These are phyloP conservation scores for Hamiltosporidium tvaerminnensis DNA, from an alignment of 371 early-diverging fungal genomes.

Conservation along the genomic window DNA sequence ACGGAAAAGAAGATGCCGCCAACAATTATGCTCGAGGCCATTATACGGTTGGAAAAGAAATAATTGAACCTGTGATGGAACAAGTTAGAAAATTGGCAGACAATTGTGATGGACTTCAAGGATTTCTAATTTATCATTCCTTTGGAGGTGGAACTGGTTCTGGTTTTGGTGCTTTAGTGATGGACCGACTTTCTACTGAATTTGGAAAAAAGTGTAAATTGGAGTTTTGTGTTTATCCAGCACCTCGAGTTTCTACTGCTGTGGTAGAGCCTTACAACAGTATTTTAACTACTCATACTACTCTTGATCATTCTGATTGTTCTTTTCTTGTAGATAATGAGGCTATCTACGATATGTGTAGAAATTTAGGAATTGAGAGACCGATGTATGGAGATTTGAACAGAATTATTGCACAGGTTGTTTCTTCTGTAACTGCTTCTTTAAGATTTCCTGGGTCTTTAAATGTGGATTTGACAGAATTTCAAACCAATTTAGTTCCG, in stretches of 20 bases:
- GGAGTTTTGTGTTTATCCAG: conserved; percentile 94
- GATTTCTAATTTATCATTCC: conserved; percentile 74
- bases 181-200: conserved; percentile 83
- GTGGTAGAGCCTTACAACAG: conserved; percentile 85
- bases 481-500: conserved; percentile 87
- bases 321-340: conserved; percentile 98
- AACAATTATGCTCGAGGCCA: conserved; percentile 99
- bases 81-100: conserved; percentile 85
- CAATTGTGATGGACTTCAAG: conserved; percentile 67
- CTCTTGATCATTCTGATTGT: conserved; percentile 89
- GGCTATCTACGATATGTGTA: conserved; percentile 90
- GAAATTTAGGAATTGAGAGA: conserved; percentile 84
- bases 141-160: conserved; percentile 97
- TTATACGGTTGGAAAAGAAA: conserved; percentile 93
- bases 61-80: conserved; percentile 80
- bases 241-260: conserved; percentile 85
- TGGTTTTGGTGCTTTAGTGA: conserved; percentile 86
- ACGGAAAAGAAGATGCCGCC: conserved; percentile 94
- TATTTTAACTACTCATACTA: conserved; percentile 80
- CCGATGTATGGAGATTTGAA: conserved; percentile 92
- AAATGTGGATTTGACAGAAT: conserved; percentile 83
- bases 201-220: conserved; percentile 94
- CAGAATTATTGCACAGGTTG: conserved; percentile 93
- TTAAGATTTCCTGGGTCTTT: conserved; percentile 86
- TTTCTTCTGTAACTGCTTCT: conserved; percentile 91